These are phyloP conservation scores for Citrus maxima DNA, from an alignment of 345 rosid species.

Conservation along the genomic window DNA sequence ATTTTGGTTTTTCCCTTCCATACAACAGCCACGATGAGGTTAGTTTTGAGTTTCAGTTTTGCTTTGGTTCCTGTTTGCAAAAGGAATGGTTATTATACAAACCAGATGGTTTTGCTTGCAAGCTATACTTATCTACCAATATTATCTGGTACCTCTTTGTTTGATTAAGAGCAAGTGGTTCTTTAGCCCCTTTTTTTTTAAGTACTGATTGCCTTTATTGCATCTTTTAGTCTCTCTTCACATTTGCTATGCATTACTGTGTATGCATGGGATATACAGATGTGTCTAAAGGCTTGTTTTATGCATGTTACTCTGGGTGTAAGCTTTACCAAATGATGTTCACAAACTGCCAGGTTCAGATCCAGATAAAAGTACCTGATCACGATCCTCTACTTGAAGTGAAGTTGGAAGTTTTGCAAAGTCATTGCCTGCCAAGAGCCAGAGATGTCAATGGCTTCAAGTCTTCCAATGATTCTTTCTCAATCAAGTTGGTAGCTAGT, in stretches of 20 bases:
- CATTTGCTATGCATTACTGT: not conserved
- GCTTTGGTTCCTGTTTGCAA: not conserved
- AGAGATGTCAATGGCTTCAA: constrained; percentile 39
- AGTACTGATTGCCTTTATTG: not conserved
- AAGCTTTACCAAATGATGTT: constrained; percentile 8
- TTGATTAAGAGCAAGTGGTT: not conserved
- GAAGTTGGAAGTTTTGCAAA: constrained; percentile 55
- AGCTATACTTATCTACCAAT: not conserved
- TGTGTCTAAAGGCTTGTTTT: not conserved
- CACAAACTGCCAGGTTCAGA: constrained; percentile 49
- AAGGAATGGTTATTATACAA: not conserved
- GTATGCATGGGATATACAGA: not conserved
- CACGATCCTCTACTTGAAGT: constrained; percentile 45
- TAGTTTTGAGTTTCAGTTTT: constrained; percentile 18
- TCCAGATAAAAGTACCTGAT: constrained; percentile 43
- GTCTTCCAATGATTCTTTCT: constrained; percentile 43
- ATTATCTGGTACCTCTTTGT: not conserved
- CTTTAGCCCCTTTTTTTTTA: not conserved
- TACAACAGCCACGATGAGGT: constrained; percentile 74
- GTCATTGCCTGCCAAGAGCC: constrained; percentile 33
- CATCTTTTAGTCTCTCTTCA: not conserved
- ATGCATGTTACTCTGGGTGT: not conserved
- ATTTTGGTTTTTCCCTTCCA: constrained; percentile 79
- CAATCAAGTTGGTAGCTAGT: constrained; percentile 58
- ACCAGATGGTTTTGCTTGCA: constrained; percentile 13